Evolutionary conservation across 805 yeast species (phyloP).

Genomic region (Nakazawaea sp.): DNA sequence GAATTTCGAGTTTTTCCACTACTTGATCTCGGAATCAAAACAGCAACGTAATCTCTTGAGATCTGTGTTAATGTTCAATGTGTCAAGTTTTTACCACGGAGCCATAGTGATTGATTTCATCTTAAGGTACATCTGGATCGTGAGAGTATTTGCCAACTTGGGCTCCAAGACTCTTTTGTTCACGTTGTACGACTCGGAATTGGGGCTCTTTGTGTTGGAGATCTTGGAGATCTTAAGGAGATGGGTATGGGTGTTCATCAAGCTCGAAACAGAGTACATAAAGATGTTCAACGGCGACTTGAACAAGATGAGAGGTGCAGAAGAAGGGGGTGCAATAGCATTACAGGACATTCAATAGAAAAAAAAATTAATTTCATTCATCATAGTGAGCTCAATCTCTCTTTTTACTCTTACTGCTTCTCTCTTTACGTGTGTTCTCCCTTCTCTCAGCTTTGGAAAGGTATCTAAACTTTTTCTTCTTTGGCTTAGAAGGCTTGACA

Average conservation of each 20-base stretch:
- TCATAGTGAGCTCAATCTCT: no score
- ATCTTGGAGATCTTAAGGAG: constrained; percentile 73
- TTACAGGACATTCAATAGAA: no score
- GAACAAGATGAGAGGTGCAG: constrained; percentile 5
- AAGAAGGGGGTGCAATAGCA: constrained; percentile 2
- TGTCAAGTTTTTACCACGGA: constrained; percentile 36
- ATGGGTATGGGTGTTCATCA: constrained; percentile 84
- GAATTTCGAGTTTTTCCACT: constrained; percentile 55
- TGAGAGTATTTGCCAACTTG: constrained; percentile 32
- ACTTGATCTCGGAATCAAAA: constrained; percentile 15
- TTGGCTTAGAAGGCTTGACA: constrained; percentile 22
- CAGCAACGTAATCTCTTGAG: constrained; percentile 19
- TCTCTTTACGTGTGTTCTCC: constrained; percentile 39
- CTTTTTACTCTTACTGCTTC: constrained; percentile 23
- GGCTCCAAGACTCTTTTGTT: constrained; percentile 15
- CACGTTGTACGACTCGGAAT: constrained; percentile 33
- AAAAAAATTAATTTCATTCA: no score
- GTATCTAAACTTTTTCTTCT: constrained; percentile 79
- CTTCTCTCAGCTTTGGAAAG: constrained; percentile 76
- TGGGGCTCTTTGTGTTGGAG: constrained; percentile 64
- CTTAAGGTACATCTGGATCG: constrained; percentile 73
- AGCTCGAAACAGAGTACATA: constrained; percentile 70
- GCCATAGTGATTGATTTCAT: constrained; percentile 57
- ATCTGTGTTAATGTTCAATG: constrained; percentile 23
- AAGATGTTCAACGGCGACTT: constrained; percentile 16